Percentiles rank a stretch among this genome's conserved stretches.
These are phyloP conservation scores for Ceratocystis lukuohia DNA, from an alignment of 2,329 filamentous ascomycete genomes.

Conservation along the genomic window DNA sequence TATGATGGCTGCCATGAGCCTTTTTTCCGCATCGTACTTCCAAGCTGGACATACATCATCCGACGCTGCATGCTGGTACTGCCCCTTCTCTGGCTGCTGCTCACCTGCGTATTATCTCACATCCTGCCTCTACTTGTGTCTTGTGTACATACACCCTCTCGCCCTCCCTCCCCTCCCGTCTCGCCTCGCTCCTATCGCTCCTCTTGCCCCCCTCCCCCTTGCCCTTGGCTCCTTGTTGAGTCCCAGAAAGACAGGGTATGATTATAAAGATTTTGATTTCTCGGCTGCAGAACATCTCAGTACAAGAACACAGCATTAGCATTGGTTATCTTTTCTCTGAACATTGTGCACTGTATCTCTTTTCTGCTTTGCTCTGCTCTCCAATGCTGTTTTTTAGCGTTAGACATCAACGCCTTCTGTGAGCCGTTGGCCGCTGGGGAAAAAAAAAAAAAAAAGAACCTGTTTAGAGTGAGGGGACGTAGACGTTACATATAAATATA, in stretches of 20 bases:
- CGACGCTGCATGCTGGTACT: not conserved
- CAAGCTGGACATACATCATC: constrained; percentile 5
- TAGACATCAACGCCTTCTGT: not conserved
- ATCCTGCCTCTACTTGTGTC: not conserved
- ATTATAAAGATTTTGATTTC: not conserved
- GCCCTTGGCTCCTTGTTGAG: not conserved
- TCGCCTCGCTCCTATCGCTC: too few relatives aligned
- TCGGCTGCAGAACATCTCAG: not conserved
- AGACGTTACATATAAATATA: not conserved
- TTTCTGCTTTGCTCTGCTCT: not conserved
- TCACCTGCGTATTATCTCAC: not conserved
- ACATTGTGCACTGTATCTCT: not conserved
- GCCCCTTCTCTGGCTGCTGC: not conserved
- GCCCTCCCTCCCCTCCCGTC: not conserved
- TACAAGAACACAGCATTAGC: not conserved
- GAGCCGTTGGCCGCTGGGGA: too few relatives aligned
- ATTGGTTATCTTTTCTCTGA: not conserved
- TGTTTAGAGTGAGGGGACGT: not conserved
- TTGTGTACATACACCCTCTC: not conserved
- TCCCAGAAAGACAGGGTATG: not conserved
- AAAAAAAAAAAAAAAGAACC: too few relatives aligned
- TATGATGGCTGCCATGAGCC: not conserved
- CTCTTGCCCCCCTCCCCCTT: not conserved
- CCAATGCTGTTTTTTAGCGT: not conserved
- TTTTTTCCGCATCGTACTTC: not conserved